These are phyloP conservation scores for Clavispora santaluciae DNA, from an alignment of 805 yeast genomes.

Conservation along the genomic window DNA sequence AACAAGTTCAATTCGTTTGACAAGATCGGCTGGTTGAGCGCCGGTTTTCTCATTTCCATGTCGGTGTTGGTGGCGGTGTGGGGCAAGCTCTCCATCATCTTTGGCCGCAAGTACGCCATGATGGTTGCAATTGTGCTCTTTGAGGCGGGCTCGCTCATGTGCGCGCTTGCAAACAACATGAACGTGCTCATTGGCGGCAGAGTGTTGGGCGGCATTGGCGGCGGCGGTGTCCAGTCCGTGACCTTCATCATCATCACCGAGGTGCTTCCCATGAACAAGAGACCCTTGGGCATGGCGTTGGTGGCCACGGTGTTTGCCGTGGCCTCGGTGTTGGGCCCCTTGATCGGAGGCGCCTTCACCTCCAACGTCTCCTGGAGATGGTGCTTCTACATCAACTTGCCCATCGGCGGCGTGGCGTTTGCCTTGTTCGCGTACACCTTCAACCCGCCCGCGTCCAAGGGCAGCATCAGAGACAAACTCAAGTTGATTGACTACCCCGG, in stretches of 20 bases:
- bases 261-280: conserved; percentile 24
- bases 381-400: conserved; percentile 25
- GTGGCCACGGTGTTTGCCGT: conserved; percentile 18
- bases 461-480: conserved; percentile 12
- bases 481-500: conserved; percentile 19
- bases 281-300: conserved; percentile 21
- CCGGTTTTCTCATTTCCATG: conserved; percentile 34
- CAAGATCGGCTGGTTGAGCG: conserved; percentile 35
- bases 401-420: conserved; percentile 20
- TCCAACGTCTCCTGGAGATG: conserved; percentile 23
- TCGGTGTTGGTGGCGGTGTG: conserved; percentile 31
- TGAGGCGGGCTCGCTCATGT: conserved; percentile 33
- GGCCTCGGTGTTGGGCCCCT: conserved; percentile 23
- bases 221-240: conserved; percentile 30
- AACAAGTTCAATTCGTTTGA: conserved; percentile 30
- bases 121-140: conserved; percentile 20
- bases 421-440: conserved; percentile 14
- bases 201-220: conserved; percentile 36
- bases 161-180: conserved; percentile 34
- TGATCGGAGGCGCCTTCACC: conserved; percentile 24
- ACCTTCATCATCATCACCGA: conserved; percentile 28
- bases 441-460: conserved; percentile 17
- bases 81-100: conserved; percentile 33
- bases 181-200: conserved; percentile 38
- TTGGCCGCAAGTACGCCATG: conserved; percentile 33